Evolutionary conservation across 805 yeast species (phyloP), one percentile per base, ranked within the genome.

Genomic region (Metschnikowia drakensbergensis): DNA sequence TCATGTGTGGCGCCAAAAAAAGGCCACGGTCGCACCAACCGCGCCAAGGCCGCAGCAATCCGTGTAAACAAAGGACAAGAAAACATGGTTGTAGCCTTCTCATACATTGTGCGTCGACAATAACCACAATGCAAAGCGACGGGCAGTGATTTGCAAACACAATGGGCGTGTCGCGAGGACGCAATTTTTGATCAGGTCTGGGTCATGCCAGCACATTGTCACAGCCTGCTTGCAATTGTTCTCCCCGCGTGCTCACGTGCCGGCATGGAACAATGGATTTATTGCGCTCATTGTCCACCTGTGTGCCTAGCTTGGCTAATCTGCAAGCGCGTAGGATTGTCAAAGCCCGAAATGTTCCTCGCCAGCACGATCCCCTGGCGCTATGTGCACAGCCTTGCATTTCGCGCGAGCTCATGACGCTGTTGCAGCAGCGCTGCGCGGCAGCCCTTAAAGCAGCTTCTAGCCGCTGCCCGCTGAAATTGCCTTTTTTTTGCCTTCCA

Each of bases 351-450:
- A 40, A 40, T 6, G 43, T n/a, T 23, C 25, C 34, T 30, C 43
- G 29, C 43, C 43, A 40, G 43, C 43, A 40, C 31, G 22, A 29
- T 40, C 34, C 22, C 36, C 35, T 31, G 30, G 10, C 1, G 17
- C 8, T 31, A 25, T 31, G 9, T 40, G 43, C 43, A 23, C 13
- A 10, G 13, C 8, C 1, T 3, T n/a, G 26, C 25, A 13, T 6
- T 30, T 7, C 25, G 34, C 36, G 35, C 36, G n/a, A 25, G 31
- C 17, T 36, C 17, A 31, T 40, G 36, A 31, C 43, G 29, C 28
- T 40, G 43, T 26, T n/a, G 26, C 36, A 4, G 36, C 42, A 25
- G 42, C 42, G 8, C 42, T 11, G 42, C 35, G 42, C 42, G 34
- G 17, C 11, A 11, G 17, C 36, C 36, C 43, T 31, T 40, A 40